A percentile compares a stretch with the other conserved stretches of the same genome.
Conservation (phyloP, 2,329 filamentous ascomycete genomes). For the Colletotrichum cuscutae region DNA sequence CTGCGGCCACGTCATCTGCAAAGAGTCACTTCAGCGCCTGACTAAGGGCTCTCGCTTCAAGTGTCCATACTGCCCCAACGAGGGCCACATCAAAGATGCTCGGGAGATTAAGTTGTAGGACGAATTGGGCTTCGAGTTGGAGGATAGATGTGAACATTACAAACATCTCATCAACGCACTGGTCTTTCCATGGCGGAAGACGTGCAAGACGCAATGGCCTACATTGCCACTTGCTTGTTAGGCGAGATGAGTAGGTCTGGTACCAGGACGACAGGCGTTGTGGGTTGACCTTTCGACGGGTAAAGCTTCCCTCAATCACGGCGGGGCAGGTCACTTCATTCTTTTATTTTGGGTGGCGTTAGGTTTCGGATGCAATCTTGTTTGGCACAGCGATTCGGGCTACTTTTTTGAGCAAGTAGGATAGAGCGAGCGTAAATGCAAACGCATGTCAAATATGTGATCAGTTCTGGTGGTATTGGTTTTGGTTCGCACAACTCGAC, state of each 20-base stretch:
- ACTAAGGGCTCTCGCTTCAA: conserved; percentile 87
- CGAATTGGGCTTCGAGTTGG: conserved; percentile 4
- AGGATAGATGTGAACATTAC: not conserved
- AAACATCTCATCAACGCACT: conserved; percentile 2
- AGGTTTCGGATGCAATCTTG: not conserved
- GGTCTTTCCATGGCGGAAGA: not conserved
- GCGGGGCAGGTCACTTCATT: not conserved
- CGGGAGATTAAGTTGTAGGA: conserved; percentile 73
- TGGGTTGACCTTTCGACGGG: not conserved
- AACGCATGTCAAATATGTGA: not conserved
- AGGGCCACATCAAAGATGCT: conserved; percentile 82
- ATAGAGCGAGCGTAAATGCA: not conserved
- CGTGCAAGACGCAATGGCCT: not conserved
- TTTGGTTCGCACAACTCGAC: not conserved
- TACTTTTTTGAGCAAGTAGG: not conserved
- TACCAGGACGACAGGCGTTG: not conserved
- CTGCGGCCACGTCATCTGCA: conserved; percentile 93
- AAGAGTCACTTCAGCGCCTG: conserved; percentile 82
- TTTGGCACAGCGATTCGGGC: conserved; percentile 5
- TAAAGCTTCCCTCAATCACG: not conserved
- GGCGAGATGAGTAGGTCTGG: not conserved
- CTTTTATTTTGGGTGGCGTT: not conserved
- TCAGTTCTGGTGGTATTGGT: too few relatives aligned
- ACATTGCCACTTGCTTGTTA: not conserved
- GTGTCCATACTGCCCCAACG: conserved; percentile 93